Conservation (phyloP, 495 filamentous ascomycete species). For the Pseudomonodictys pantanalensis region DNA sequence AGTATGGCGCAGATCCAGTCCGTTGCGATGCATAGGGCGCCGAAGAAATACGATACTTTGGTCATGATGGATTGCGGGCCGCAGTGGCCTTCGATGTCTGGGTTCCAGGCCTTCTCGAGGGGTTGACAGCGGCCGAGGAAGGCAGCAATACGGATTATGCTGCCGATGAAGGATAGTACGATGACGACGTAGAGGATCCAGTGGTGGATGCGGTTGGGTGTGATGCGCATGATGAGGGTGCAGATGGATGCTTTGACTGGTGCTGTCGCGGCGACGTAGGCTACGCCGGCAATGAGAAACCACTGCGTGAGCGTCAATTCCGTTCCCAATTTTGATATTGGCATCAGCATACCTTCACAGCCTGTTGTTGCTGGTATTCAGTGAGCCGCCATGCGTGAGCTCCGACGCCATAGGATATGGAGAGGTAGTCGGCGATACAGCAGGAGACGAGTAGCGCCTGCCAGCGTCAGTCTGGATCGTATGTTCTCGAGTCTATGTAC, state of each 20-base stretch:
- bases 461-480: neutral
- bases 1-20: constrained; percentile 6
- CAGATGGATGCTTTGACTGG: constrained; percentile 9
- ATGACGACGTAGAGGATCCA: neutral
- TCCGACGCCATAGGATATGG: neutral
- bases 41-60: neutral
- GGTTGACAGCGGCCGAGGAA: neutral
- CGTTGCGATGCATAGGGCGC: neutral
- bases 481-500: neutral
- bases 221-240: neutral
- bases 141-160: neutral
- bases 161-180: neutral
- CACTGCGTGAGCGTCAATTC: neutral
- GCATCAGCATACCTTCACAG: neutral
- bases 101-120: neutral
- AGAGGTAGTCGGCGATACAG: neutral
- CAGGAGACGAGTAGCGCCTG: neutral
- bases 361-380: neutral
- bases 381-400: neutral
- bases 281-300: neutral
- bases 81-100: neutral
- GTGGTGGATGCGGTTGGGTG: neutral
- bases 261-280: neutral
- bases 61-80: neutral
- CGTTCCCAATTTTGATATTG: neutral